A percentile compares a stretch with the other conserved stretches of the same genome.
phyloP scores from a whole-genome alignment of 495 filamentous ascomycete species.

The Tuber umbilicatum region DNA sequence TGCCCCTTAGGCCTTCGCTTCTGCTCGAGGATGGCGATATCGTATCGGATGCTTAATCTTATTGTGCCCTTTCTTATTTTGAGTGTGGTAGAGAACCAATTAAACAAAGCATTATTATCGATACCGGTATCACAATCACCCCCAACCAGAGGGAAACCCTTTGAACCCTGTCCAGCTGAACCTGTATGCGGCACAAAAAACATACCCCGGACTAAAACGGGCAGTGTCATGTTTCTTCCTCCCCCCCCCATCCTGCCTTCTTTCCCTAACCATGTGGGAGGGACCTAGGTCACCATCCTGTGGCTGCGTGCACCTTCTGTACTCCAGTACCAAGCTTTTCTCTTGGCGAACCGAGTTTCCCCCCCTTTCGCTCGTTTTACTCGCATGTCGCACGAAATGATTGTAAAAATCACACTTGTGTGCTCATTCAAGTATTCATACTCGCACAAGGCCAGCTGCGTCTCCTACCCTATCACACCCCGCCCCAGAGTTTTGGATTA shows the following conservation, averaged over 20 bases:
- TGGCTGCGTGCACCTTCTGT: not conserved
- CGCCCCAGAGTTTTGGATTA: not conserved
- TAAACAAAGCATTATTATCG: not conserved
- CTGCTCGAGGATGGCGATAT: not conserved
- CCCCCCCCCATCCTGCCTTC: not conserved
- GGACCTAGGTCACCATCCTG: not conserved
- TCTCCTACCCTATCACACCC: not conserved
- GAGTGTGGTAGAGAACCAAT: not conserved
- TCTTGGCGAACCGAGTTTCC: not conserved
- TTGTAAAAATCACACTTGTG: not conserved
- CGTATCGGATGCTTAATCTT: not conserved
- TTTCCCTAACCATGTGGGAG: not conserved
- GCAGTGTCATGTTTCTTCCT: not conserved
- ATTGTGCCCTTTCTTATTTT: not conserved
- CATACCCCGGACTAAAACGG: constrained; percentile 1
- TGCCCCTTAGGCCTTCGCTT: not conserved
- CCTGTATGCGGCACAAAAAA: not conserved
- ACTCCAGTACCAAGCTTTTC: not conserved
- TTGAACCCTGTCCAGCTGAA: not conserved
- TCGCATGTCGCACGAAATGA: not conserved
- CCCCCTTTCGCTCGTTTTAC: not conserved
- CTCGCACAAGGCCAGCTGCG: not conserved
- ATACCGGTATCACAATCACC: not conserved
- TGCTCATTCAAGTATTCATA: not conserved
- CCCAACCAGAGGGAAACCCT: not conserved